Evolutionary conservation across 805 yeast species (phyloP).

Genomic region (Nakazawaea siamensis): DNA sequence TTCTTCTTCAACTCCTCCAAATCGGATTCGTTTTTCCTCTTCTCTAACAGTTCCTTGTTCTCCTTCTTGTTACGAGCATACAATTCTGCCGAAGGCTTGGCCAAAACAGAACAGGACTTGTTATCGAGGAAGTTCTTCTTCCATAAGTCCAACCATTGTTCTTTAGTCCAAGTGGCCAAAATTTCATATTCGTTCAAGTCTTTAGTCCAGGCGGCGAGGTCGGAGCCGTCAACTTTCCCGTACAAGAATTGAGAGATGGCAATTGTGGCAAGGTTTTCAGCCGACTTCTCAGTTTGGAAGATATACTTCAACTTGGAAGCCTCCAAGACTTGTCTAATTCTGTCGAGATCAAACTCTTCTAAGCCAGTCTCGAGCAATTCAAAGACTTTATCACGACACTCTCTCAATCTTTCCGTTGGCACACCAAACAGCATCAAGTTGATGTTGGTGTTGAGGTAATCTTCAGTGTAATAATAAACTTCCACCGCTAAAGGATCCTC

Average conservation of each 20-base stretch:
- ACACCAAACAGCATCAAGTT: conserved; percentile 60
- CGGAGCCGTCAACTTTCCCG: conserved; percentile 55
- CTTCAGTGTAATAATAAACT: conserved; percentile 64
- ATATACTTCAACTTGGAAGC: conserved; percentile 57
- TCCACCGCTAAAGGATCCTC: conserved; percentile 76
- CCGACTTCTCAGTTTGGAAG: conserved; percentile 52
- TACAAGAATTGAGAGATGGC: conserved; percentile 78
- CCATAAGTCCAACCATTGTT: conserved; percentile 60
- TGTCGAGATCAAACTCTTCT: conserved; percentile 45
- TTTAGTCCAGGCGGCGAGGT: conserved; percentile 46
- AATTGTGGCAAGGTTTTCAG: conserved; percentile 51
- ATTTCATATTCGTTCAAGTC: conserved; percentile 52
- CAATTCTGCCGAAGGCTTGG: conserved; percentile 59
- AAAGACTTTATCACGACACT: conserved; percentile 44
- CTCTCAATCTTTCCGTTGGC: conserved; percentile 54
- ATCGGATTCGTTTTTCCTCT: conserved; percentile 38
- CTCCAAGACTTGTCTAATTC: conserved; percentile 61
- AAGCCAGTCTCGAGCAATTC: conserved; percentile 46
- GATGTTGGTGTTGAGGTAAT: conserved; percentile 55
- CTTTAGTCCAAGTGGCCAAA: conserved; percentile 50
- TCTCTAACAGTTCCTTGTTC: conserved; percentile 35
- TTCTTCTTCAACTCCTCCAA: conserved; percentile 39
- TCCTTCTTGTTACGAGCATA: conserved; percentile 45
- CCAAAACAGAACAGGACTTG: conserved; percentile 57
- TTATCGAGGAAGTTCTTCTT: conserved; percentile 47